Evolutionary conservation across 768 basidiomycete genomes (phyloP).

Genomic region (Lentinula lateritia): DNA sequence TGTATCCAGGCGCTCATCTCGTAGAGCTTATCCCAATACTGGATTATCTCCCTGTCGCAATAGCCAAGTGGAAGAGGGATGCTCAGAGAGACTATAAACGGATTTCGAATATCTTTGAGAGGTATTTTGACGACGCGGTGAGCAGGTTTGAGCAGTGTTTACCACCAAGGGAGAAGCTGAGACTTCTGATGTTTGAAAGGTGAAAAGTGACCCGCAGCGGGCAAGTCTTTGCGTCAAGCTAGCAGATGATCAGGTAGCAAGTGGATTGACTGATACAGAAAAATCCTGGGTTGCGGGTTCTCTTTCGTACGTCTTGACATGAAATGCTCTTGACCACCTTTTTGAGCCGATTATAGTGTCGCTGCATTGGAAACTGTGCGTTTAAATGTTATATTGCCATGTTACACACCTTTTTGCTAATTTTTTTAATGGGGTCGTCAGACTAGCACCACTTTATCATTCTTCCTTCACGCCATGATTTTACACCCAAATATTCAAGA

Average conservation of each 20-base stretch:
- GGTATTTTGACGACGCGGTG: background rate
- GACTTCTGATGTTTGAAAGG: background rate
- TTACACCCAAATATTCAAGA: slow-evolving; percentile 1
- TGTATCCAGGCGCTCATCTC: slow-evolving; percentile 1
- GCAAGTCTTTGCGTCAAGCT: background rate
- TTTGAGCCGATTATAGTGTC: background rate
- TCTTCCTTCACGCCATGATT: background rate
- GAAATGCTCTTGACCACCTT: background rate
- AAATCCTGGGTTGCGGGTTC: background rate
- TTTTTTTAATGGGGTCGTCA: background rate
- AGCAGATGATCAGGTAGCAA: background rate
- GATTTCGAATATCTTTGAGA: background rate
- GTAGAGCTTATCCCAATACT: background rate
- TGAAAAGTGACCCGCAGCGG: background rate
- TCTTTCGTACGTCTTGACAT: background rate
- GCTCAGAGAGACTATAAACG: background rate
- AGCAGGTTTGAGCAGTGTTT: background rate
- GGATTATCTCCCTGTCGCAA: background rate
- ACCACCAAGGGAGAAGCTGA: background rate
- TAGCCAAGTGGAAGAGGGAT: slow-evolving; percentile 1
- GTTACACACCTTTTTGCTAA: background rate
- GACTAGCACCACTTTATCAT: background rate
- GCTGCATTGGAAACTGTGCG: background rate
- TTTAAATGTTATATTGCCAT: background rate
- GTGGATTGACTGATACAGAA: background rate